Evolutionary conservation across 2,329 filamentous ascomycete species (phyloP).

Genomic region (Penicillium capsulatum): DNA sequence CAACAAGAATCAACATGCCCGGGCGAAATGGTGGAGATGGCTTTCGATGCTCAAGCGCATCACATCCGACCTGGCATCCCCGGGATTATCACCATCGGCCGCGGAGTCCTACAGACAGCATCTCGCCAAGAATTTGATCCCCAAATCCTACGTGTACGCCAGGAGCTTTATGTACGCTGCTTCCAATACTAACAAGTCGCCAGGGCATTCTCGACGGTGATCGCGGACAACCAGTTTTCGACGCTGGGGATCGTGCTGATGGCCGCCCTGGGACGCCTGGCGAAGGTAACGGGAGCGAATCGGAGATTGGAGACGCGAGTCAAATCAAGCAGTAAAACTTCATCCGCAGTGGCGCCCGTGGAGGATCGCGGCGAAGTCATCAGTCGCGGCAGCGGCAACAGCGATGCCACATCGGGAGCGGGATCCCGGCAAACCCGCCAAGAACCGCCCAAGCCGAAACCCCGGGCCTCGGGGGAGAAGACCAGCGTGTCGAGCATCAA

Average conservation of each 20-base stretch:
- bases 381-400: constrained; percentile 12
- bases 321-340: not conserved
- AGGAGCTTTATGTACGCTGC: not conserved
- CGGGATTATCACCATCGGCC: constrained; percentile 23
- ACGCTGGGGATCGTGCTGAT: constrained; percentile 66
- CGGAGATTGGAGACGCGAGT: constrained; percentile 17
- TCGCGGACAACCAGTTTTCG: constrained; percentile 69
- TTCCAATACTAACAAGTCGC: not conserved
- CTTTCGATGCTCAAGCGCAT: constrained; percentile 69
- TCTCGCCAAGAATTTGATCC: constrained; percentile 34
- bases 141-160: constrained; percentile 42
- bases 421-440: not conserved
- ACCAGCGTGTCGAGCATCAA: constrained; percentile 15
- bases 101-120: constrained; percentile 24
- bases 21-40: constrained; percentile 73
- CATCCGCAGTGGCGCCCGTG: constrained; percentile 1
- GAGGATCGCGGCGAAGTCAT: constrained; percentile 28
- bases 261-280: constrained; percentile 58
- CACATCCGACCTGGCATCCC: constrained; percentile 52
- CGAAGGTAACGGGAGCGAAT: constrained; percentile 41
- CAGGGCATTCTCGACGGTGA: constrained; percentile 61
- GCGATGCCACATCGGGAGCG: not conserved
- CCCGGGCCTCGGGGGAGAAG: constrained; percentile 5
- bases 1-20: constrained; percentile 86
- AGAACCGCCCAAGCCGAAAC: not conserved